Evolutionary conservation across 2,329 filamentous ascomycete genomes (phyloP).

Genomic region (Stagonosporopsis tanaceti): DNA sequence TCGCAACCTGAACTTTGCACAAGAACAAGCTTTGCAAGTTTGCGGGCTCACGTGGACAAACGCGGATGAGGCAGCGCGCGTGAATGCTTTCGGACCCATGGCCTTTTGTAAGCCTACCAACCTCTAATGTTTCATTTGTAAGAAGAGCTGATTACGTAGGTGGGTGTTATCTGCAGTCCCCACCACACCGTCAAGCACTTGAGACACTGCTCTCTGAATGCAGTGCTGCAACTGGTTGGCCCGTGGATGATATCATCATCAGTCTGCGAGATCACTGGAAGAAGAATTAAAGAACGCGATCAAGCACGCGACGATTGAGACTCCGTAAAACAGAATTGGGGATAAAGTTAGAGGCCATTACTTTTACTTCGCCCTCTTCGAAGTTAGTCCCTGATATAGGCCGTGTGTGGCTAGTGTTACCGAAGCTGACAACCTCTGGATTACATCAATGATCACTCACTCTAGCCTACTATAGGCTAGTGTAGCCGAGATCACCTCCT

Average conservation of each 20-base stretch:
- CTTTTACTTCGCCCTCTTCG: too few relatives aligned
- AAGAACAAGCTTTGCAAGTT: neutral
- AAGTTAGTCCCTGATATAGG: too few relatives aligned
- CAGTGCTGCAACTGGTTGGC: neutral
- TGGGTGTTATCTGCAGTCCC: neutral
- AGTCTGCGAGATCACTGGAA: neutral
- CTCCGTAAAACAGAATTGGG: too few relatives aligned
- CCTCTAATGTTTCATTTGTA: neutral
- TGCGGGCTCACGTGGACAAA: neutral
- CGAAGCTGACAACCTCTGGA: too few relatives aligned
- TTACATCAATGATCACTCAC: too few relatives aligned
- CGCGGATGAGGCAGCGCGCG: neutral
- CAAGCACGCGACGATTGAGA: too few relatives aligned
- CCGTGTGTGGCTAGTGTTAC: too few relatives aligned
- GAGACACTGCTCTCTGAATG: neutral
- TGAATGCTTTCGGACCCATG: neutral
- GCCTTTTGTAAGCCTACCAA: neutral
- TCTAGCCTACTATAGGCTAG: conserved; percentile 7
- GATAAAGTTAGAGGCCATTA: too few relatives aligned
- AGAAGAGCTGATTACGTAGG: neutral
- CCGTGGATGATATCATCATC: neutral
- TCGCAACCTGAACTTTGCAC: neutral
- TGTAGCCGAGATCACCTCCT: too few relatives aligned
- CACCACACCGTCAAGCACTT: neutral
- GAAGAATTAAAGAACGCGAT: neutral